Percentiles rank a stretch among this genome's conserved stretches.
Conservation (phyloP, 139 green algal genomes). For the Chlorella sorokiniana region DNA sequence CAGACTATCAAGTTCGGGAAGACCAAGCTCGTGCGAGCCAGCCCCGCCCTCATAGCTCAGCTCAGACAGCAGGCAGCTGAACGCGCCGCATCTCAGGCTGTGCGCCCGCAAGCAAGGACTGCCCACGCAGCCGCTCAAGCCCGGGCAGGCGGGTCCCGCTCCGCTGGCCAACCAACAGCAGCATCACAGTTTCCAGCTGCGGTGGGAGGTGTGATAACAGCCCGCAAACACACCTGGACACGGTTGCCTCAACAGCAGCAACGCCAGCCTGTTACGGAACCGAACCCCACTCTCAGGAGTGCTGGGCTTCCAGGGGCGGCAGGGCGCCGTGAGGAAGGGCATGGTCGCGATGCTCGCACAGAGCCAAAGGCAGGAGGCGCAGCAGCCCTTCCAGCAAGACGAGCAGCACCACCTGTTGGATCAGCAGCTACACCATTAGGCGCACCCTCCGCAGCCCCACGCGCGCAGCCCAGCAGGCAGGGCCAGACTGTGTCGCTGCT, state of each 20-base stretch:
- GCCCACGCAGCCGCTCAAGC: background rate
- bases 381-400: too few species aligned
- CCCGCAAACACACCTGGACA: background rate
- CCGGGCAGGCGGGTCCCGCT: background rate
- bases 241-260: background rate
- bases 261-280: too few species aligned
- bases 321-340: too few species aligned
- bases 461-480: background rate
- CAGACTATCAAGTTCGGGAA: background rate
- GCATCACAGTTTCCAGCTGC: background rate
- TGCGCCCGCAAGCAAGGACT: background rate
- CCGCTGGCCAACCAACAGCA: background rate
- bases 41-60: background rate
- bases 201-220: background rate
- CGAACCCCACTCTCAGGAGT: too few species aligned
- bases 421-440: background rate
- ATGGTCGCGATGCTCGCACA: too few species aligned
- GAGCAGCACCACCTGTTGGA: background rate
- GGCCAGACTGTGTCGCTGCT: slow-evolving; percentile 2
- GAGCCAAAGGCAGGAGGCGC: too few species aligned
- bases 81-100: background rate
- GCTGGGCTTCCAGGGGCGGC: too few species aligned
- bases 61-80: background rate
- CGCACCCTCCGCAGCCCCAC: too few species aligned
- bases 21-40: background rate